phyloP scores from a whole-genome alignment of 2,329 filamentous ascomycete genomes.

The Bipolaris victoriae region DNA sequence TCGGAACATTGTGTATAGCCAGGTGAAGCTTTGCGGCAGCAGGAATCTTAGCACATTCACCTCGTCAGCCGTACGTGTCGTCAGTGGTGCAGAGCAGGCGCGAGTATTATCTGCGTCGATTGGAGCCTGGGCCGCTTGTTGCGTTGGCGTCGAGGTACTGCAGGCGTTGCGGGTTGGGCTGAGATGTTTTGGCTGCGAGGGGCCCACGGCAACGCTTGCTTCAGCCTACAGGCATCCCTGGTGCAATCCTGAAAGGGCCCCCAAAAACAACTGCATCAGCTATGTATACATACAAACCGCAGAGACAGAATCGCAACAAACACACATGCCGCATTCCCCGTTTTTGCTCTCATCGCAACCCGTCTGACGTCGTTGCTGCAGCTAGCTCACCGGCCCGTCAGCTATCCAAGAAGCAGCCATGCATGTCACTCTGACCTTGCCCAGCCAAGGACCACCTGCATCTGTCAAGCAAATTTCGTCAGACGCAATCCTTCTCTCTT shows the following conservation, averaged over 20 bases:
- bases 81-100: constrained; percentile 21
- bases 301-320: neutral
- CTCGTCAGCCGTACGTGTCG: constrained; percentile 28
- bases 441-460: constrained; percentile 7
- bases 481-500: neutral
- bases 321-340: neutral
- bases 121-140: constrained; percentile 23
- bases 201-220: constrained; percentile 22
- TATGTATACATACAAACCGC: neutral
- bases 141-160: constrained; percentile 25
- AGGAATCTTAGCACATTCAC: constrained; percentile 21
- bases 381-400: constrained; percentile 21
- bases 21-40: constrained; percentile 12
- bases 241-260: neutral
- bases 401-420: constrained; percentile 13
- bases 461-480: neutral
- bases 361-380: constrained; percentile 20
- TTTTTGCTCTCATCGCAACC: neutral
- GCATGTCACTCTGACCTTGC: constrained; percentile 2
- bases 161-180: constrained; percentile 27
- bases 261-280: neutral
- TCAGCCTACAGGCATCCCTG: constrained; percentile 16
- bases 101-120: constrained; percentile 19
- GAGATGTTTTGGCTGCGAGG: constrained; percentile 24
- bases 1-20: constrained; percentile 32